Evolutionary conservation across 179 eudicot species (phyloP), one percentile per base, ranked within the genome.

Genomic region (Camellia oleifera): DNA sequence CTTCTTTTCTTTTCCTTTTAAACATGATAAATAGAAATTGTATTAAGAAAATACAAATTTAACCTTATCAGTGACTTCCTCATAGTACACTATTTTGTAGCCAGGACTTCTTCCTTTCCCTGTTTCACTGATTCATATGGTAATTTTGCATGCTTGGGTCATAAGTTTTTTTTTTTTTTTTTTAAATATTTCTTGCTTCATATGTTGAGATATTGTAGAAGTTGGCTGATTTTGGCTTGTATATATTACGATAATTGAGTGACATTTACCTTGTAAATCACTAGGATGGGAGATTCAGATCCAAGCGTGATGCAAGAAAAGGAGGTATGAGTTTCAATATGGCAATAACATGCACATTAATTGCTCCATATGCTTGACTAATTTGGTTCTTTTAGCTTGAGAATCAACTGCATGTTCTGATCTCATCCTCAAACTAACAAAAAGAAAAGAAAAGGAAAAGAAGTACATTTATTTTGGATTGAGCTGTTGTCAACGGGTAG

Each of bases 221-320:
- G 50, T 74, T 81, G 63, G 26, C 61, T 5, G 61, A 20, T 61
- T n/a, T 15, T 23, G 44, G 0, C 7, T 9, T 62, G 58, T 62
- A 13, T 26, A 7, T 60, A 56, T 65, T 42, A 4, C 20, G 71
- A 61, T 73, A 74, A 44, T 76, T 84, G 77, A 83, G 76, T 93
- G 88, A 89, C 87, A 50, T 88, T 80, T 84, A 76, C 78, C 78
- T 84, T 93, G 77, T 82, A 69, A 85, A 79, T 89, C 81, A 80
- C 74, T 85, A 95, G 98, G 98, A 95, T 84, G 98, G 98, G 82
- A 89, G 94, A 83, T 95, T 88, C 95, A 91, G 97, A 89, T 91
- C 98, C 84, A 95, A 93, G 83, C 97, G 98, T 80, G 98, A 95
- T 78, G 92, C 98, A 72, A 88, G 97, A 75, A 93, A 95, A 87